phyloP scores from a whole-genome alignment of 1,284 basidiomycete species.

The Inonotus hispidus region DNA sequence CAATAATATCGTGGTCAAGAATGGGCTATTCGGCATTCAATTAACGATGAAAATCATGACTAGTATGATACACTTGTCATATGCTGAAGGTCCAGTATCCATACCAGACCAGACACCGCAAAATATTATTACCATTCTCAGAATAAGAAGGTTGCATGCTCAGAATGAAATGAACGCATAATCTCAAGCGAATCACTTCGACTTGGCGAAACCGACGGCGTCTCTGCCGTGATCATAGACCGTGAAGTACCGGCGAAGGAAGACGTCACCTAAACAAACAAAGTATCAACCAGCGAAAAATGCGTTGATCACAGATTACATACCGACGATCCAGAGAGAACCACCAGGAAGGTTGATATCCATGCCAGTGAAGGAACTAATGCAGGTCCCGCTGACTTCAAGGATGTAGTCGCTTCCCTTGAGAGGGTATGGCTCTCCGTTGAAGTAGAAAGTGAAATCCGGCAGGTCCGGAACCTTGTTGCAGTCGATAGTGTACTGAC shows the following conservation, averaged over 20 bases:
- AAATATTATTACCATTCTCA: neutral
- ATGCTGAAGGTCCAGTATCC: neutral
- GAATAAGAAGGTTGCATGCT: neutral
- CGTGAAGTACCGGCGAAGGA: conserved; percentile 88
- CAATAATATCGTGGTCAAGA: neutral
- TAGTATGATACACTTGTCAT: neutral
- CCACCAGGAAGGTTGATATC: conserved; percentile 89
- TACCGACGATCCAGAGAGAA: conserved; percentile 91
- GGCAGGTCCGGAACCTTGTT: conserved; percentile 79
- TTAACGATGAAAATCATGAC: neutral
- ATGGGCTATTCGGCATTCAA: neutral
- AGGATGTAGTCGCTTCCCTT: conserved; percentile 87
- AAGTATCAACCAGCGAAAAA: neutral
- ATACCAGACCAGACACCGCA: conserved; percentile 3
- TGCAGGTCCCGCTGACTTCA: conserved; percentile 85
- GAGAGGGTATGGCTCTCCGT: conserved; percentile 75
- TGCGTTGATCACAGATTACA: conserved; percentile 28
- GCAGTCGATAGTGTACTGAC: conserved; percentile 93
- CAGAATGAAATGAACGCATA: neutral
- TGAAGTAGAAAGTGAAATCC: conserved; percentile 83
- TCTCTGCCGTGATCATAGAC: conserved; percentile 86
- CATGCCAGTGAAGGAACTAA: conserved; percentile 90
- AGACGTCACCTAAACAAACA: conserved; percentile 61
- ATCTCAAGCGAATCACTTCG: conserved; percentile 8
- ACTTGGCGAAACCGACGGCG: conserved; percentile 82